Percentiles rank a stretch among this genome's conserved stretches.
These are phyloP conservation scores for Corymbia maculata DNA, from an alignment of 345 rosid species.

Conservation along the genomic window DNA sequence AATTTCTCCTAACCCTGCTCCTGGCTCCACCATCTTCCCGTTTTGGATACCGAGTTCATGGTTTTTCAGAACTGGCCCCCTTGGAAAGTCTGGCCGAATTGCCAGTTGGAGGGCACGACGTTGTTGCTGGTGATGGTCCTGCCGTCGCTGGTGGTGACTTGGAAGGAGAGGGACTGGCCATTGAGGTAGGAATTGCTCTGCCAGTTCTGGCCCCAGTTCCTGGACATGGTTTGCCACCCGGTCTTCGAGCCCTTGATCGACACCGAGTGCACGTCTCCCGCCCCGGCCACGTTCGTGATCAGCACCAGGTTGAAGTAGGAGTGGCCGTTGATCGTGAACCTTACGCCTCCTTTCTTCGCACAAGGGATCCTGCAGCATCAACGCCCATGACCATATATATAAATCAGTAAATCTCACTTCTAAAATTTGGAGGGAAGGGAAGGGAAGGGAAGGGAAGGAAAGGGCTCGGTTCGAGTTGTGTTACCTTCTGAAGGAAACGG, in stretches of 20 bases:
- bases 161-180: slow-evolving; percentile 80
- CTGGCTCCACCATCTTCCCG: background rate
- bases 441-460: background rate
- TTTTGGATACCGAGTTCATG: background rate
- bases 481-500: slow-evolving; percentile 79
- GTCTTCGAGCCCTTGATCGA: slow-evolving; percentile 89
- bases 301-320: slow-evolving; percentile 91
- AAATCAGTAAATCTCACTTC: background rate
- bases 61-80: slow-evolving; percentile 49
- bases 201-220: slow-evolving; percentile 99
- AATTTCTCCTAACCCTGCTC: background rate
- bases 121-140: slow-evolving; percentile 54
- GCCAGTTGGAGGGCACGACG: slow-evolving; percentile 59
- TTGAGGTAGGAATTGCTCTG: slow-evolving; percentile 83
- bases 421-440: background rate
- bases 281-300: slow-evolving; percentile 75
- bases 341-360: slow-evolving; percentile 79
- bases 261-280: slow-evolving; percentile 71
- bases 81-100: slow-evolving; percentile 82
- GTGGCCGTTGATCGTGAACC: slow-evolving; percentile 87
- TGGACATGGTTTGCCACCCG: slow-evolving; percentile 88
- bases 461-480: background rate
- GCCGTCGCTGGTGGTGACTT: slow-evolving; percentile 89
- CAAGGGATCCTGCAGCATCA: slow-evolving; percentile 57
- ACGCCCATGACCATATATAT: background rate